Evolutionary conservation across 306 rosid species (phyloP).

Genomic region (Cicer judaicum): DNA sequence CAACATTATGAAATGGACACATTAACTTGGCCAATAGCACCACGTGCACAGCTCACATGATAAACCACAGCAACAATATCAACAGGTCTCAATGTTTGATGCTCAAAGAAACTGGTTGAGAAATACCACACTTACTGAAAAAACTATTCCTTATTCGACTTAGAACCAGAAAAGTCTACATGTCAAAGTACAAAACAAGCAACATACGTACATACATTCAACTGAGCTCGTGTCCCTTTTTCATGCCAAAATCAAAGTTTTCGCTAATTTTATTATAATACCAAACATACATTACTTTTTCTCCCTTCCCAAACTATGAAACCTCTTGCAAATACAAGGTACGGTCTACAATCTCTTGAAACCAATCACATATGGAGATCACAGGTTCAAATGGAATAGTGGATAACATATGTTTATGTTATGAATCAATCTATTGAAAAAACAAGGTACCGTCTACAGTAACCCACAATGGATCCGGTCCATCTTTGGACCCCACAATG

Average conservation of each 20-base stretch:
- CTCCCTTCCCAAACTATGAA: conserved; percentile 10
- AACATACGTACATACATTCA: background rate
- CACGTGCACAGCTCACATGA: background rate
- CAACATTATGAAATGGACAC: conserved; percentile 15
- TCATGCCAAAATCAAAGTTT: conserved; percentile 13
- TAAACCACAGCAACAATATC: conserved; percentile 1
- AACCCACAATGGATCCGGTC: background rate
- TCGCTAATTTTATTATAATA: conserved; percentile 30
- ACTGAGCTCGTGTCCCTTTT: conserved; percentile 1
- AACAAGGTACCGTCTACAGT: background rate
- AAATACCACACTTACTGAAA: background rate
- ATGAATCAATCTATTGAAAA: conserved; percentile 11
- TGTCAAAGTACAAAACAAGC: conserved; percentile 25
- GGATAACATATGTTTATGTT: conserved; percentile 4
- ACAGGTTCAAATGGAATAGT: conserved; percentile 1
- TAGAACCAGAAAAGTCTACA: conserved; percentile 13
- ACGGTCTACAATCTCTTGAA: conserved; percentile 14
- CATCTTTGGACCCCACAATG: conserved; percentile 15
- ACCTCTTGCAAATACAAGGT: conserved; percentile 26
- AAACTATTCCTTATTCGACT: background rate
- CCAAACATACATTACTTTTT: background rate
- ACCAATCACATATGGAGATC: background rate
- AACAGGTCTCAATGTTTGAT: background rate
- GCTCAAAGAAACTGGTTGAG: conserved; percentile 30
- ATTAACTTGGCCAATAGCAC: conserved; percentile 15